Evolutionary conservation across 1,139 yeast species (phyloP).

Genomic region (Suhomyces taliae): DNA sequence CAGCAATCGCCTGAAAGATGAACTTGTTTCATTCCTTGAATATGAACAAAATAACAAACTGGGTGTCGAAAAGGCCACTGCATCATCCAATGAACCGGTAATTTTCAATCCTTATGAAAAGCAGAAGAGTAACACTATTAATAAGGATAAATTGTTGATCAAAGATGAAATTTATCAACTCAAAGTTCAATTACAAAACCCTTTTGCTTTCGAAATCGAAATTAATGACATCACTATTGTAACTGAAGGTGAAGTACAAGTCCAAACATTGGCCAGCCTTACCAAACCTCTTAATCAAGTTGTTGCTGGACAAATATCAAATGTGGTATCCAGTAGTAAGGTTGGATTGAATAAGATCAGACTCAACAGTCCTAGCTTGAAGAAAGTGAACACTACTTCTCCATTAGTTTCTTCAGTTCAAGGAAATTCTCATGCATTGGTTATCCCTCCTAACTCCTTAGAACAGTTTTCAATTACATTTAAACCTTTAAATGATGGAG

Average conservation of each 20-base stretch:
- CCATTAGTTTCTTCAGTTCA: conserved; percentile 3
- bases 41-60: conserved; percentile 17
- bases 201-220: conserved; percentile 73
- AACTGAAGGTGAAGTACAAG: conserved; percentile 28
- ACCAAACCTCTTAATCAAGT: conserved; percentile 8
- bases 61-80: conserved; percentile 10
- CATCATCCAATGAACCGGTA: conserved; percentile 7
- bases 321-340: not conserved
- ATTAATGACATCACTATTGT: conserved; percentile 53
- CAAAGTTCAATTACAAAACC: conserved; percentile 67
- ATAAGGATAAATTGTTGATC: conserved; percentile 43
- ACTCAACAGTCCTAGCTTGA: not conserved
- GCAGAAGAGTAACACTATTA: conserved; percentile 13
- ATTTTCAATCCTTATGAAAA: conserved; percentile 40
- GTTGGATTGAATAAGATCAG: conserved; percentile 2
- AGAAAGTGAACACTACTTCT: conserved; percentile 1
- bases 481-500: conserved; percentile 35
- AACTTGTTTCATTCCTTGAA: conserved; percentile 37
- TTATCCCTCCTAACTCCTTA: conserved; percentile 30
- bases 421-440: conserved; percentile 3
- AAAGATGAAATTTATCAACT: conserved; percentile 58
- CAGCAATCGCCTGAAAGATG: conserved; percentile 23
- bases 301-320: not conserved
- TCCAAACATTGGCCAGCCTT: conserved; percentile 28
- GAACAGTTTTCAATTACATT: conserved; percentile 38